Base-by-base conservation (phyloP, 495 filamentous ascomycete species). In the Monascus purpureus region DNA sequence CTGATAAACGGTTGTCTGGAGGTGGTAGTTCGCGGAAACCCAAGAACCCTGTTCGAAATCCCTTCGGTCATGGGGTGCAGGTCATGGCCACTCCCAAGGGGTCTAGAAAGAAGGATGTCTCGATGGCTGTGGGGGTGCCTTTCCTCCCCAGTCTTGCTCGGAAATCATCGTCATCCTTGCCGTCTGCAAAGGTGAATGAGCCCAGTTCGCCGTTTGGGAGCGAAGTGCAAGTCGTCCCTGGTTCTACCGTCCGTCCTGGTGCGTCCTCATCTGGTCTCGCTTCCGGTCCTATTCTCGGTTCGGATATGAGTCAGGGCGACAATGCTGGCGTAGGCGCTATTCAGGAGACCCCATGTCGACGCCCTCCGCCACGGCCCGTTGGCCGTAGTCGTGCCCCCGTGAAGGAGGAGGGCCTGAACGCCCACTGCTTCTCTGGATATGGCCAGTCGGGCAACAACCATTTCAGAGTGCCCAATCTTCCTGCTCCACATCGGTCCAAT, bases 11-110 rank as follows among this genome's bases (percentile, higher is more conserved):
- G 35, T 59, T 32, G 47, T 47, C 25, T 46, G 51, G 23, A 46
- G 45, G 50, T 27, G 47, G 51, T 24, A 59, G 53, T 31, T 52
- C 54, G 11, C 50, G 62, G n/a, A 64, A 80, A 55, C 45, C 72
- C 3, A 79, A 72, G 41, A 82, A 80, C 43, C 72, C 77, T 4
- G 60, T 70, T 14, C 65, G 71, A 13, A 80, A 78, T 40, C 69
- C 64, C 4, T 40, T 67, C 2, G 59, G 61, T 22, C 61, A 73
- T 20, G 61, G 67, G 25, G 59, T 86, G 16, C 77, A 80, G 37
- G 75, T 92, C 24, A 77, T 78, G 52, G 82, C 83, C 13, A 92
- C 83, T 1, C 83, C 83, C 8, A 77, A 69, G 24, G 71, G 52
- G 17, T 50, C 47, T 32, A 56, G 59, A 15, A 65, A 51, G 47